Conservation (phyloP, 2,329 filamentous ascomycete species). For the Apiospora saccharicola region DNA sequence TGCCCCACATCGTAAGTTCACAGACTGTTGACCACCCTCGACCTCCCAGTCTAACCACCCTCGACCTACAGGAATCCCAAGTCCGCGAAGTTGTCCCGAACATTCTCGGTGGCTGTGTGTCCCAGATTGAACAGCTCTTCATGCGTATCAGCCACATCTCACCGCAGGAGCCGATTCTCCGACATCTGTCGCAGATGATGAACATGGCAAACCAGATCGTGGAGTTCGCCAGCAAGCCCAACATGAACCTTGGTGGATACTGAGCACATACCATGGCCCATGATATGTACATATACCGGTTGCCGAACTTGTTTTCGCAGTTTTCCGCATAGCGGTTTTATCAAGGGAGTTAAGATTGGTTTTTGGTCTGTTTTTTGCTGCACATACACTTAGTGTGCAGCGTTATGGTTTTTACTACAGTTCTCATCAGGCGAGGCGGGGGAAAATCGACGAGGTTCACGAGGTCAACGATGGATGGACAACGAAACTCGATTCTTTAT, state of each 20-base stretch:
- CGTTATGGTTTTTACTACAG: conserved; percentile 13
- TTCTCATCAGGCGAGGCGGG: conserved; percentile 6
- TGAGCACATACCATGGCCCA: neutral
- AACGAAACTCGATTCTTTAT: conserved; percentile 3
- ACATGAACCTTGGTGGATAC: conserved; percentile 22
- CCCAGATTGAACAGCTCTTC: conserved; percentile 60
- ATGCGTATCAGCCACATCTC: conserved; percentile 56
- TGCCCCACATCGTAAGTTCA: conserved; percentile 59
- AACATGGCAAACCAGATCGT: conserved; percentile 39
- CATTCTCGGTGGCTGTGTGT: conserved; percentile 62
- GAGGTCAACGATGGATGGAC: conserved; percentile 8
- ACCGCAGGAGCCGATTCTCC: conserved; percentile 56
- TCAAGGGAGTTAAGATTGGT: conserved; percentile 14
- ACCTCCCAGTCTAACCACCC: conserved; percentile 37
- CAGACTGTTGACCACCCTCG: neutral
- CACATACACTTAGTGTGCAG: neutral
- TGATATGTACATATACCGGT: conserved; percentile 21
- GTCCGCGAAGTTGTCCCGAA: conserved; percentile 63
- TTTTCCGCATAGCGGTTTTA: conserved; percentile 10
- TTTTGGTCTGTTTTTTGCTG: neutral
- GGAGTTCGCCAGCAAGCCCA: conserved; percentile 33
- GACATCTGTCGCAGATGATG: conserved; percentile 56
- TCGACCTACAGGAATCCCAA: conserved; percentile 56
- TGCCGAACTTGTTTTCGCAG: neutral
- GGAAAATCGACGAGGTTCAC: conserved; percentile 1